Base-by-base conservation (phyloP, 352 stramenopile genomes). In the Globisporangium mamillatum region DNA sequence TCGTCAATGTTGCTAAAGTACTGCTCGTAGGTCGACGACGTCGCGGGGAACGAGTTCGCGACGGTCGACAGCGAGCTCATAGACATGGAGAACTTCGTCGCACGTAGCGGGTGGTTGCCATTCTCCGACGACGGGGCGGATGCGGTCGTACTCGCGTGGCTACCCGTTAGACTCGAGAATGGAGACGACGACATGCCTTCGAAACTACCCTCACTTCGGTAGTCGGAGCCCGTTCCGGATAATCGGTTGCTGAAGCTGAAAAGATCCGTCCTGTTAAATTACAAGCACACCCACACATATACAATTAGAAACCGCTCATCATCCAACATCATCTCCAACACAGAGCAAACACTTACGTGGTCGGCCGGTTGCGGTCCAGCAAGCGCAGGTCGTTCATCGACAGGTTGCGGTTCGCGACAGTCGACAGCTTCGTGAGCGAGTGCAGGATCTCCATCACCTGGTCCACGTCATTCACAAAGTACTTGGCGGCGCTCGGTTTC, bases 391-490 rank as follows among this genome's bases (percentile, higher is more conserved):
- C 88, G 53, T 93, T 95, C 82, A 95, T 84, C 27, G 85, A 94
- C 29, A 94, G 74, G 61, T 94, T 95, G 36, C 88, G 88, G 70
- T 93, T 95, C 24, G 87, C 79, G 32, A 85, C 76, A 4, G 88
- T 93, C 50, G 86, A 93, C 2, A 96, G 84, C 69, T 94, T 95
- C 3, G 88, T 95, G 67, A 96, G 77, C 7, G 88, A 84, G 46
- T 92, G 78, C 36, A 99, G 69, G 29, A 99, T 80, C 66, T 99
- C 96, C 75, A 97, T 93, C 18, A 99, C 97, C 78, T 98, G 91
- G 16, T 98, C 91, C 20, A 99, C 92, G 73, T 99, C 97, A 71
- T 99, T 98, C 36, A 99, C 82, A 71, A 99, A 99, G 69, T 97
- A 98, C 54, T 97, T 96, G 20, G 98, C 98, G 52, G 93, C 93